Base-by-base conservation (phyloP, 2,329 filamentous ascomycete genomes). In the Blastomyces parvus region DNA sequence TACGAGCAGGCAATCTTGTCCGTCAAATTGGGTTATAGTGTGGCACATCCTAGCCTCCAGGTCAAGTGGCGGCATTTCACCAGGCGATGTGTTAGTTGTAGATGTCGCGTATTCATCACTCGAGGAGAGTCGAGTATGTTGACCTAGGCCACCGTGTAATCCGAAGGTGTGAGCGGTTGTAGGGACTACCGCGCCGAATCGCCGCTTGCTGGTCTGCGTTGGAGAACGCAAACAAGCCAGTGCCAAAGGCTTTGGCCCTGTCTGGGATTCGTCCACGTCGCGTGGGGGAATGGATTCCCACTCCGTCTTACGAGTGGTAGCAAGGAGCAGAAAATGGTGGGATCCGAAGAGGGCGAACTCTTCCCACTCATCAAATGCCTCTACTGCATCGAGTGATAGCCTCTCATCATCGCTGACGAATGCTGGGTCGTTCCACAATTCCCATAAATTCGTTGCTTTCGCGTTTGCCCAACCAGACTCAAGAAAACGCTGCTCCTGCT, bases 331-430 rank as follows among this genome's bases (percentile, higher is more conserved):
- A 68, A 92, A 89, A 74, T 96, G 96, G 74, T 97, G 92, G 42
- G 86, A 86, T 1, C 84, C 86, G 73, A 95, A 96, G 0, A 96
- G 79, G 2, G 88, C 86, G 71, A 97, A 91, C 70, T 97, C 93
- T 74, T 97, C 93, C 91, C 91, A 96, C 75, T 97, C 92, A 73
- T 97, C 93, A 71, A 97, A 97, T 0, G 88, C 86, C 71, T 97
- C 93, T 19, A 91, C 75, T 0, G 77, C 71, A 68, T 96, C 88
- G 17, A 97, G 76, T 13, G 77, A 77, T 44, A 73, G 77, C 66
- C 90, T 83, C 65, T 90, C 82, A 0, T 80, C 75, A 0, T 81
- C 70, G 6, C 79, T 80, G 25, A 96, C 76, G 72, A 92, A 92
- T 2, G 77, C 71, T 17, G 85, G 79, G 67, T 89, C 85, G 13